Evolutionary conservation across 2,329 filamentous ascomycete genomes (phyloP), one percentile per base, ranked within the genome.

Genomic region (Pseudocercospora ulei): DNA sequence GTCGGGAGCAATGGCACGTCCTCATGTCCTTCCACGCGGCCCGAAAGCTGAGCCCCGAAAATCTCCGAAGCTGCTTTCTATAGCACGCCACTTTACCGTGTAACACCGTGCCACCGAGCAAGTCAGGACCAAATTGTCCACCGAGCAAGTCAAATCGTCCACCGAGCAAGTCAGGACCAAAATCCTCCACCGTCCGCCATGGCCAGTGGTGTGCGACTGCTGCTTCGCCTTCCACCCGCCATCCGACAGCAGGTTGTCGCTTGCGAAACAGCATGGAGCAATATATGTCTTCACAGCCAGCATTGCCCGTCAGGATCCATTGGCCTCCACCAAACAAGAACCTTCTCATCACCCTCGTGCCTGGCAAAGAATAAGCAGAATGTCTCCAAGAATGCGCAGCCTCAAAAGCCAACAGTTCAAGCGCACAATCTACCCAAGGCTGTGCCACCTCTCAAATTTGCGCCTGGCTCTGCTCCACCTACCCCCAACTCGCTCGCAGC

Each of bases 161-260:
- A n/a, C n/a, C n/a, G n/a, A n/a, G n/a, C n/a, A n/a, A n/a, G n/a
- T n/a, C n/a, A n/a, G n/a, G n/a, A n/a, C n/a, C n/a, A n/a, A n/a
- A n/a, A n/a, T n/a, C n/a, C n/a, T n/a, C n/a, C n/a, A n/a, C n/a
- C n/a, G 9, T 20, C 12, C 9, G 33, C 19, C n/a, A 51, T 49
- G 49, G 34, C 46, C 20, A 37, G 20, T 35, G 30, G 6, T 31
- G 18, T 38, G 34, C 39, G 37, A 7, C 27, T 44, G 7, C 31
- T 54, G 9, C 39, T 54, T 18, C 45, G 48, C 16, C 45, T 54
- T 9, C 48, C 51, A 23, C 31, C 43, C 3, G 43, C 47, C 22
- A 35, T 53, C 5, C 27, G 50, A 29, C 39, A 46, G 17, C 49
- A 53, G 27, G 19, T 44, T 11, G 31, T 54, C 16, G n/a, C 12